Conservation (phyloP, 208 protist genomes). For the Novymonas esmeraldas region DNA sequence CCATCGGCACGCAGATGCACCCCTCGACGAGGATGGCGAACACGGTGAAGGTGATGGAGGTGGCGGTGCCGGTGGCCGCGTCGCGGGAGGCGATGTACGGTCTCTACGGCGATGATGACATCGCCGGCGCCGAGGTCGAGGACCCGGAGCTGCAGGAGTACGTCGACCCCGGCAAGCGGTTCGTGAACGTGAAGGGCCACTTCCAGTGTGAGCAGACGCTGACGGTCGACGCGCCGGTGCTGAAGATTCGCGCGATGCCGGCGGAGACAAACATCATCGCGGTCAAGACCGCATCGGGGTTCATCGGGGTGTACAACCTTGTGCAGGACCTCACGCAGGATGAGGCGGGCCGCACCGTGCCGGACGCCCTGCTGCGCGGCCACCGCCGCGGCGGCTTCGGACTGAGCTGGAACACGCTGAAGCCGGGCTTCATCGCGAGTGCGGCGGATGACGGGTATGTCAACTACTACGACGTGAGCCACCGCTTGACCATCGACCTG, state of each 20-base stretch:
- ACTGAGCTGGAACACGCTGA: constrained; percentile 50
- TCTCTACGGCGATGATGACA: constrained; percentile 45
- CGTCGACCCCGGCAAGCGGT: constrained; percentile 47
- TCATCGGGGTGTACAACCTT: constrained; percentile 53
- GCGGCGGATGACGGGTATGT: constrained; percentile 93
- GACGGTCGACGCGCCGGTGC: constrained; percentile 41
- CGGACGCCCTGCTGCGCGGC: constrained; percentile 42
- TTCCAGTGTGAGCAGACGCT: constrained; percentile 46
- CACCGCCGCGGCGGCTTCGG: constrained; percentile 58
- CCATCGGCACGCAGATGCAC: constrained; percentile 51
- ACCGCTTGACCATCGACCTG: constrained; percentile 43
- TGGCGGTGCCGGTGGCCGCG: constrained; percentile 41
- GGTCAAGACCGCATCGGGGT: constrained; percentile 48
- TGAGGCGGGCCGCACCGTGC: constrained; percentile 26
- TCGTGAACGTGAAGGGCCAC: constrained; percentile 54
- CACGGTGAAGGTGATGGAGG: constrained; percentile 57
- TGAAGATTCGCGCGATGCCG: constrained; percentile 59
- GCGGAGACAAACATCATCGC: constrained; percentile 52
- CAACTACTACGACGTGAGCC: constrained; percentile 93
- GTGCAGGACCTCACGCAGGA: constrained; percentile 30
- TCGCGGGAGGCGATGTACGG: constrained; percentile 39
- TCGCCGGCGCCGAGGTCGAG: constrained; percentile 21
- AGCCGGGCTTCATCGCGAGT: constrained; percentile 87
- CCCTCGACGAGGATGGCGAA: constrained; percentile 25
- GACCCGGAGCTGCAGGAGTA: constrained; percentile 20